Conservation (phyloP, 257 asterid species). For the Perilla frutescens region DNA sequence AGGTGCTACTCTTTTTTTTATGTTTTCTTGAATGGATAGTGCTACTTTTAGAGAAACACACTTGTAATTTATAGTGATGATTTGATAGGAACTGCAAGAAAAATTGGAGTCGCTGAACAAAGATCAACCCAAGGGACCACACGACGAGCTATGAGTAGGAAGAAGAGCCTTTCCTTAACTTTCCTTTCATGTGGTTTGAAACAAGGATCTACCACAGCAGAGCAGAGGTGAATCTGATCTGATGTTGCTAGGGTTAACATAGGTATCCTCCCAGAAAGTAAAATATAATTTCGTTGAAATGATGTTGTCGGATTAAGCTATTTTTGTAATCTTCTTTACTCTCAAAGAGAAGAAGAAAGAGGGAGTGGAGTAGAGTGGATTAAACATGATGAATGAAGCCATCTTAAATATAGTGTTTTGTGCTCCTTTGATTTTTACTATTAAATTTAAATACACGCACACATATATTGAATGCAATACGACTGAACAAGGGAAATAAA, state of each 20-base stretch:
- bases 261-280: conserved; percentile 3
- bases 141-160: conserved; percentile 73
- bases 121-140: conserved; percentile 65
- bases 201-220: not conserved
- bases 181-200: not conserved
- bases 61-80: not conserved
- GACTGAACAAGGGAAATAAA: too few species aligned
- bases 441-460: not conserved
- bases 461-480: not conserved
- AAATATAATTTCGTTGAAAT: not conserved
- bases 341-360: conserved; percentile 31
- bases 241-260: not conserved
- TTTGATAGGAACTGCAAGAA: conserved; percentile 70
- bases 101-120: conserved; percentile 64
- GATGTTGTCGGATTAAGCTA: conserved; percentile 26
- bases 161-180: not conserved
- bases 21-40: not conserved
- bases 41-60: not conserved
- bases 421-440: not conserved
- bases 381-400: too few species aligned
- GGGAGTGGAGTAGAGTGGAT: conserved; percentile 10
- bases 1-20: conserved; percentile 43
- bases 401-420: not conserved
- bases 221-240: too few species aligned
- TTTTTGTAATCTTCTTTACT: conserved; percentile 3